These are phyloP conservation scores for Nicotiana paniculata DNA, from an alignment of 257 asterid species.

Conservation along the genomic window DNA sequence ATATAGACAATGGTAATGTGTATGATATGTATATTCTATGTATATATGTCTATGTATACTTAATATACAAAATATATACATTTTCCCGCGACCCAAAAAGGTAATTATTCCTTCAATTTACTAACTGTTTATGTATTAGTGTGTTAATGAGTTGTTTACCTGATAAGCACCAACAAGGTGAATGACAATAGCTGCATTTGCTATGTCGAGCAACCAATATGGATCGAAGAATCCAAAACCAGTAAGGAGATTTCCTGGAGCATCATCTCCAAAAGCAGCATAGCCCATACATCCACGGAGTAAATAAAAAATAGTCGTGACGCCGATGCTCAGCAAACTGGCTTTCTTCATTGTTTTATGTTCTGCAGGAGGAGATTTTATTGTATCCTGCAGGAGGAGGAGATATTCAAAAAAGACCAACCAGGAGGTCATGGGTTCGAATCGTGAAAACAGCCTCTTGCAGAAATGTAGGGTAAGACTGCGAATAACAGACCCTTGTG, in stretches of 20 bases:
- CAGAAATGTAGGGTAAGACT: too few relatives aligned
- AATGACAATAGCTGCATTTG: slow-evolving; percentile 35
- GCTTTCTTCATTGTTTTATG: slow-evolving; percentile 39
- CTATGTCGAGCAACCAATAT: slow-evolving; percentile 37
- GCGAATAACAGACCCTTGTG: too few relatives aligned
- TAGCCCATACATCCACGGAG: slow-evolving; percentile 47
- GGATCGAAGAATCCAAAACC: slow-evolving; percentile 41
- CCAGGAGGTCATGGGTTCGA: too few relatives aligned
- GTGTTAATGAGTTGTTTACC: slow-evolving; percentile 7
- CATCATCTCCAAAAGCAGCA: slow-evolving; percentile 40
- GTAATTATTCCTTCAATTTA: too few relatives aligned
- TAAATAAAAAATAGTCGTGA: slow-evolving; percentile 34
- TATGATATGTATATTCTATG: too few relatives aligned
- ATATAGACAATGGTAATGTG: too few relatives aligned
- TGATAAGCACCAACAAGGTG: slow-evolving; percentile 50
- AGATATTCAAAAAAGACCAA: too few relatives aligned
- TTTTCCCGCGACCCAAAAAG: too few relatives aligned
- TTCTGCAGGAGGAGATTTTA: slow-evolving; percentile 38
- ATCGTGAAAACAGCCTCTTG: too few relatives aligned
- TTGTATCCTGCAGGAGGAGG: slow-evolving; percentile 28
- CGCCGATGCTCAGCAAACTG: slow-evolving; percentile 18
- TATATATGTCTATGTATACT: too few relatives aligned
- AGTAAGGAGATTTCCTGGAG: slow-evolving; percentile 43
- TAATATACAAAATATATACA: too few relatives aligned
- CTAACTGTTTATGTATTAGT: too few relatives aligned